A percentile compares a stretch with the other conserved stretches of the same genome.
Conservation (phyloP, 352 stramenopile species). For the Pythium sp. region DNA sequence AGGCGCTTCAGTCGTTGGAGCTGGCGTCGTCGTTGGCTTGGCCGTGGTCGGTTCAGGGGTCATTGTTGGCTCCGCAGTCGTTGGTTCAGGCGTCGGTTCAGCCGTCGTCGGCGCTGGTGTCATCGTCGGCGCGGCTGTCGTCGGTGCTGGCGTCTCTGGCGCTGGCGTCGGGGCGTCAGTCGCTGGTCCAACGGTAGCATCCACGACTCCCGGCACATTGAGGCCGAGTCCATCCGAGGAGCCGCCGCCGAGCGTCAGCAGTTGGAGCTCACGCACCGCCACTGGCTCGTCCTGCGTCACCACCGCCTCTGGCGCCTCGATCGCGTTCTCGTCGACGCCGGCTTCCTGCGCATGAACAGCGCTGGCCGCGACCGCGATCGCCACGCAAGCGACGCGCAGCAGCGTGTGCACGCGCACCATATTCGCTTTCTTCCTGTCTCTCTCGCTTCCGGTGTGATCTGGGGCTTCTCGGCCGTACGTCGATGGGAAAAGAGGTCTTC, state of each 20-base stretch:
- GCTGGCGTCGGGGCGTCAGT: background rate
- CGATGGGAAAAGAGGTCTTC: background rate
- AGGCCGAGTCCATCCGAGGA: background rate
- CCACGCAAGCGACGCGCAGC: constrained; percentile 7
- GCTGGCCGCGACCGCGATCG: constrained; percentile 9
- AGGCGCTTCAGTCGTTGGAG: constrained; percentile 15
- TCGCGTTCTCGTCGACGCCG: constrained; percentile 4
- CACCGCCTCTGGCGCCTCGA: background rate
- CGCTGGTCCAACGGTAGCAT: constrained; percentile 1
- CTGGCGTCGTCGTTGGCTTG: constrained; percentile 9
- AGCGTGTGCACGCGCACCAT: constrained; percentile 14
- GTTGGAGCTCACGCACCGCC: constrained; percentile 4
- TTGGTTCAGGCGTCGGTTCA: background rate
- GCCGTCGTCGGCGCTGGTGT: background rate
- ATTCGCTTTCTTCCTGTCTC: background rate
- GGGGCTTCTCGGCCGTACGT: constrained; percentile 1
- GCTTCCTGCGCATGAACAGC: constrained; percentile 11
- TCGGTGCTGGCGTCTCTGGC: background rate
- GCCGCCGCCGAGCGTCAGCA: background rate
- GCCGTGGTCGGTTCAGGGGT: constrained; percentile 1
- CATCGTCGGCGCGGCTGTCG: background rate
- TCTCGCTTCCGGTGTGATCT: background rate
- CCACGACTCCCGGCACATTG: background rate
- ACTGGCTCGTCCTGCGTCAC: background rate
- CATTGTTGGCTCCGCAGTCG: background rate